phyloP scores from a whole-genome alignment of 1,284 basidiomycete species.

The Mixia osmundae region DNA sequence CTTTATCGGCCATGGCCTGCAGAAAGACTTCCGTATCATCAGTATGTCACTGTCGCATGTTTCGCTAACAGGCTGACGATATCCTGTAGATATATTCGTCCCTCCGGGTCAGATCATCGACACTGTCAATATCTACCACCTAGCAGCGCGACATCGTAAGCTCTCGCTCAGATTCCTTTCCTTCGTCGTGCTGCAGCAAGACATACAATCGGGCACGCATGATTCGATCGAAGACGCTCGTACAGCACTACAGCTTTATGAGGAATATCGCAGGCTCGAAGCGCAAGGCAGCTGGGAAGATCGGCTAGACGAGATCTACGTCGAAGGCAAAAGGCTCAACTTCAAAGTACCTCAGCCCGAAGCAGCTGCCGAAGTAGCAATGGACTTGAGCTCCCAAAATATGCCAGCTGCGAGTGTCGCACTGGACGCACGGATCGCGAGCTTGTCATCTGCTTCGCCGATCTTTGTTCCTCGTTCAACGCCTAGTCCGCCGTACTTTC shows the following conservation, averaged over 20 bases:
- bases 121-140: slow-evolving; percentile 83
- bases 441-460: no score
- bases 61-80: background rate
- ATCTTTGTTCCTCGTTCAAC: no score
- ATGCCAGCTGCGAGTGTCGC: no score
- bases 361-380: no score
- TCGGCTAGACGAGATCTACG: slow-evolving; percentile 48
- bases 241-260: slow-evolving; percentile 66
- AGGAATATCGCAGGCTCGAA: slow-evolving; percentile 53
- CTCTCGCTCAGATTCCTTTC: slow-evolving; percentile 81
- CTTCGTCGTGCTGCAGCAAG: slow-evolving; percentile 72
- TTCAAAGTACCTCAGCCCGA: no score
- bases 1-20: slow-evolving; percentile 93
- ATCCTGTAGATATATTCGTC: slow-evolving; percentile 52
- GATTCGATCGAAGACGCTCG: slow-evolving; percentile 84
- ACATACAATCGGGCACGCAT: slow-evolving; percentile 69
- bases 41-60: slow-evolving; percentile 33
- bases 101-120: slow-evolving; percentile 88
- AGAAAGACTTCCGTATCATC: slow-evolving; percentile 97
- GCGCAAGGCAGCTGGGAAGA: slow-evolving; percentile 55
- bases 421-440: no score
- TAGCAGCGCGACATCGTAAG: slow-evolving; percentile 54
- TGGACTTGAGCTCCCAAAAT: no score
- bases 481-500: no score
- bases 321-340: slow-evolving; percentile 26